Evolutionary conservation across 306 rosid species (phyloP).

Genomic region (Cucurbita maxima): DNA sequence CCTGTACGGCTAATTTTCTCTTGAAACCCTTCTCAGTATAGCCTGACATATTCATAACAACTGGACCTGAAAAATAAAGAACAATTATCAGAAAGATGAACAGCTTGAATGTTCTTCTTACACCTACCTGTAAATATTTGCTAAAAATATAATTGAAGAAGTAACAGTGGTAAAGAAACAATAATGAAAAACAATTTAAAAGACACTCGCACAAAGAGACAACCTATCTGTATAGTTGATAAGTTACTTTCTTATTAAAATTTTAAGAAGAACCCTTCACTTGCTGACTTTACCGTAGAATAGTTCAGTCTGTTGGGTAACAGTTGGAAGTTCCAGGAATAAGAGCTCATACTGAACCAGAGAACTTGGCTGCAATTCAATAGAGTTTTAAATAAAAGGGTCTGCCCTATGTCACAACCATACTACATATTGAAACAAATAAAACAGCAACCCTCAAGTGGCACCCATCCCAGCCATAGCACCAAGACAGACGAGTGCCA

Average conservation of each 20-base stretch:
- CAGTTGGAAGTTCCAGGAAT: not conserved
- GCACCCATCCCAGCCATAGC: no score
- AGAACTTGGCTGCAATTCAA: not conserved
- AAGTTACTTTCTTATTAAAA: not conserved
- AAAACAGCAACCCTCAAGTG: no score
- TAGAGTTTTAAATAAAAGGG: not conserved
- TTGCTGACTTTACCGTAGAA: not conserved
- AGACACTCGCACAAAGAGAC: not conserved
- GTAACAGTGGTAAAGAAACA: not conserved
- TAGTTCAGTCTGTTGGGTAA: not conserved
- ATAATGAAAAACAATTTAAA: not conserved
- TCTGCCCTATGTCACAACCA: not conserved
- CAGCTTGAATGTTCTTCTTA: not conserved
- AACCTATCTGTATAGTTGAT: not conserved
- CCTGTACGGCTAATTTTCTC: slow-evolving; percentile 86
- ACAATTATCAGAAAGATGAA: not conserved
- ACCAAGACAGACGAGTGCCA: no score
- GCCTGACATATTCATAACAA: slow-evolving; percentile 72
- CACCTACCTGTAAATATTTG: not conserved
- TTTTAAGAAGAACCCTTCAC: not conserved
- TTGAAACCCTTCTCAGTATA: slow-evolving; percentile 92
- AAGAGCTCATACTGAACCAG: not conserved
- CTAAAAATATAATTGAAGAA: not conserved
- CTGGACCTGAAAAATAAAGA: slow-evolving; percentile 56
- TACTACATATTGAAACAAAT: no score